Evolutionary conservation across 1,139 yeast genomes (phyloP), one percentile per base, ranked within the genome.

Genomic region (Lodderomyces theae): DNA sequence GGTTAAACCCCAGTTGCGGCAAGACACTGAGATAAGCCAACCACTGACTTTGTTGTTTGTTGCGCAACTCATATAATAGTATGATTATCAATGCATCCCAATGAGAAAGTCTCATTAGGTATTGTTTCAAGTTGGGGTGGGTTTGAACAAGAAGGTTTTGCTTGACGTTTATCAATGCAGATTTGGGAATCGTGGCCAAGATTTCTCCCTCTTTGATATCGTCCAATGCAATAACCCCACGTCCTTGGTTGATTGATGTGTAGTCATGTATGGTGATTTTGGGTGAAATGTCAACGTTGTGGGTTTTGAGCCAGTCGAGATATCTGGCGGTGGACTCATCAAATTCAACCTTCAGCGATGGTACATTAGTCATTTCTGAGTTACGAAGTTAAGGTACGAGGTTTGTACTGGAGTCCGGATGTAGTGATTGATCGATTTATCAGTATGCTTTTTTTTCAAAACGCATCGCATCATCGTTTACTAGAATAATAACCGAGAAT

Each of bases 41-140:
- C 95, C 96, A 90, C 28, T 62, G 66, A 38, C 86, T 78, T 9
- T 61, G 48, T 1, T 61, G 64, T 4, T 69, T 66, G 33, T 64
- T 52, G 39, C 61, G 63, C 37, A 64, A 42, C 53, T 86, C 94
- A 52, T 78, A 80, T 41, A 84, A 63, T 51, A 90, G 67, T 16
- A 81, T 72, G 32, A 87, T 59, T 39, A 90, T 82, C 44, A 90
- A 64, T 0, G 83, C 78, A 45, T 85, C 84, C 97, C 97, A 90
- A 34, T 82, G 83, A 43, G 74, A 77, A 39, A 80, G 63, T 5
- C 63, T 61, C 15, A 68, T 51, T 7, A 80, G 60, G 18, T 62
- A 63, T 5, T 60, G 65, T 18, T 54, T 57, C 12, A 56, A 16
- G 2, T 62, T 61, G 0, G 74, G 68, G 18, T 53, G 53, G 13